These are phyloP conservation scores for Ophiostoma piceae DNA, from an alignment of 2,329 filamentous ascomycete genomes.

Conservation along the genomic window DNA sequence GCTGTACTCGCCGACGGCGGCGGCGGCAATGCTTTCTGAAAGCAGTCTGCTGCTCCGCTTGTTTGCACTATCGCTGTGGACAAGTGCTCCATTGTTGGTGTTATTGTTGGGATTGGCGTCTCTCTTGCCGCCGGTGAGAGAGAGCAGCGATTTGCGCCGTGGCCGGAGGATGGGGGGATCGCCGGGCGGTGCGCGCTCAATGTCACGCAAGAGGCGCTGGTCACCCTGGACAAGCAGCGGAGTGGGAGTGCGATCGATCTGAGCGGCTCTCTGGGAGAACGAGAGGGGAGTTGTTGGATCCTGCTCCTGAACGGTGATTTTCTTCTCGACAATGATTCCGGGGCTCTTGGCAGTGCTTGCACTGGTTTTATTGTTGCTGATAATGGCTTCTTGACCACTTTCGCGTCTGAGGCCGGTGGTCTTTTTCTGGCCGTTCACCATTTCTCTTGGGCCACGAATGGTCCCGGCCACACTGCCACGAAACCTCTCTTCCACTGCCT, in stretches of 20 bases:
- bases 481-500: background rate
- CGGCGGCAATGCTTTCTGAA: background rate
- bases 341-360: background rate
- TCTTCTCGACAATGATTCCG: background rate
- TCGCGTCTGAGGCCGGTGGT: background rate
- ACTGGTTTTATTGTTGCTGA: background rate
- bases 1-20: background rate
- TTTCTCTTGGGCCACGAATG: slow-evolving; percentile 4
- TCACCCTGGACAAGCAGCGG: slow-evolving; percentile 37
- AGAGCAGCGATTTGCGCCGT: slow-evolving; percentile 28
- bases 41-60: background rate
- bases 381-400: background rate
- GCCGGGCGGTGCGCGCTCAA: slow-evolving; percentile 39
- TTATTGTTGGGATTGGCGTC: background rate
- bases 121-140: background rate
- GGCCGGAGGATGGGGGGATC: slow-evolving; percentile 33
- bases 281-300: slow-evolving; percentile 16
- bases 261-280: slow-evolving; percentile 23
- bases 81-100: background rate
- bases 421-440: background rate
- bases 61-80: background rate
- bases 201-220: slow-evolving; percentile 36
- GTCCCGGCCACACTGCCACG: background rate
- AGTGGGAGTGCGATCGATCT: slow-evolving; percentile 22
- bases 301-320: background rate